These are phyloP conservation scores for Colletotrichum higginsianum DNA, from an alignment of 2,329 filamentous ascomycete species.

Conservation along the genomic window DNA sequence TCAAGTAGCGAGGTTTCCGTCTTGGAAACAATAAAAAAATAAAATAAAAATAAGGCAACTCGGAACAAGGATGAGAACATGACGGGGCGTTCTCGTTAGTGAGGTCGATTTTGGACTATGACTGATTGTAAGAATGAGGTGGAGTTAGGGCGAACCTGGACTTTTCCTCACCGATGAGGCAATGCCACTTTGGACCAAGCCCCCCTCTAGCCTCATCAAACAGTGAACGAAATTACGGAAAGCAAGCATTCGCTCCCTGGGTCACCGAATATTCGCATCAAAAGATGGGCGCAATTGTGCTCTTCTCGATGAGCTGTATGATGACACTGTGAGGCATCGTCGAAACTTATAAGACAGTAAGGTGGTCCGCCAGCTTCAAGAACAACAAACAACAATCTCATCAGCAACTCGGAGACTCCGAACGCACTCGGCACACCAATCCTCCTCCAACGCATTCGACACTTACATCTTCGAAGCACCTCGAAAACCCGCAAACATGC, in stretches of 20 bases:
- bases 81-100: background rate
- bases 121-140: background rate
- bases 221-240: background rate
- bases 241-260: background rate
- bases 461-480: background rate
- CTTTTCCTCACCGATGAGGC: constrained; percentile 7
- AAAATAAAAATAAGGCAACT: background rate
- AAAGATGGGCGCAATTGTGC: constrained; percentile 10
- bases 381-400: background rate
- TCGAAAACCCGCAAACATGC: background rate
- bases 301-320: background rate
- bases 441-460: background rate
- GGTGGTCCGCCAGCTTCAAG: background rate
- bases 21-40: no score
- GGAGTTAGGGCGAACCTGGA: background rate
- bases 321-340: background rate
- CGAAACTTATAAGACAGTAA: background rate
- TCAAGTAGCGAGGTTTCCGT: background rate
- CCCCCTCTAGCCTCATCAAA: background rate
- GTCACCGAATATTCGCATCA: background rate
- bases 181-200: background rate
- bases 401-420: background rate
- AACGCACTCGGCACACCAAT: background rate
- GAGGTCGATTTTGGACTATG: background rate
- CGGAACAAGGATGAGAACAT: background rate